These are phyloP conservation scores for Penicillium sclerotiorum DNA, from an alignment of 2,329 filamentous ascomycete genomes.

Conservation along the genomic window DNA sequence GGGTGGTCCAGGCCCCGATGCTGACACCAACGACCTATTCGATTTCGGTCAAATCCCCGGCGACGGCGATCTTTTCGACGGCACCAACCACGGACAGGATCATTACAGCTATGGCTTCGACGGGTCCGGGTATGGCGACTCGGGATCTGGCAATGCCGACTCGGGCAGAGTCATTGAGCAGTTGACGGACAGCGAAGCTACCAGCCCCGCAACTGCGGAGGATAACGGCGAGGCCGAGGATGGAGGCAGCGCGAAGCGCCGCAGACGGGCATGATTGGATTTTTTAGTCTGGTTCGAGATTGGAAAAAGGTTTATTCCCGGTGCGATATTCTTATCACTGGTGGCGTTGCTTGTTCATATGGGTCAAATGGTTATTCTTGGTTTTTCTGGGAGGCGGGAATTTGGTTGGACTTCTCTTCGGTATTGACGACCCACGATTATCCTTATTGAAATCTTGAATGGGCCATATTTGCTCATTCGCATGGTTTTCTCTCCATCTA, in stretches of 20 bases:
- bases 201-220: conserved; percentile 44
- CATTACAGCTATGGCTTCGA: conserved; percentile 41
- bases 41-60: conserved; percentile 43
- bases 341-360: conserved; percentile 14
- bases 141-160: conserved; percentile 22
- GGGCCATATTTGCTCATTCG: background rate
- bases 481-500: background rate
- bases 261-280: conserved; percentile 33
- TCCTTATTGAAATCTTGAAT: background rate
- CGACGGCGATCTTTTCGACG: conserved; percentile 37
- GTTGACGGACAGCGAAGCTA: conserved; percentile 48
- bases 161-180: conserved; percentile 44
- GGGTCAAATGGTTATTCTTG: background rate
- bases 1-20: conserved; percentile 25
- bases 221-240: conserved; percentile 29
- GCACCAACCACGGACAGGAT: conserved; percentile 24
- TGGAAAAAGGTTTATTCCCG: background rate
- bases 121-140: conserved; percentile 27
- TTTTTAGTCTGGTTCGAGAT: background rate
- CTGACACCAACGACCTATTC: conserved; percentile 45
- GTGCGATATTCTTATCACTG: background rate
- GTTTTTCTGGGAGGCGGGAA: background rate
- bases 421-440: background rate
- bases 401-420: background rate
- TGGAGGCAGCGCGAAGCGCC: conserved; percentile 35